Conservation (phyloP, 2,329 filamentous ascomycete species). For the Cladosporium sp. region DNA sequence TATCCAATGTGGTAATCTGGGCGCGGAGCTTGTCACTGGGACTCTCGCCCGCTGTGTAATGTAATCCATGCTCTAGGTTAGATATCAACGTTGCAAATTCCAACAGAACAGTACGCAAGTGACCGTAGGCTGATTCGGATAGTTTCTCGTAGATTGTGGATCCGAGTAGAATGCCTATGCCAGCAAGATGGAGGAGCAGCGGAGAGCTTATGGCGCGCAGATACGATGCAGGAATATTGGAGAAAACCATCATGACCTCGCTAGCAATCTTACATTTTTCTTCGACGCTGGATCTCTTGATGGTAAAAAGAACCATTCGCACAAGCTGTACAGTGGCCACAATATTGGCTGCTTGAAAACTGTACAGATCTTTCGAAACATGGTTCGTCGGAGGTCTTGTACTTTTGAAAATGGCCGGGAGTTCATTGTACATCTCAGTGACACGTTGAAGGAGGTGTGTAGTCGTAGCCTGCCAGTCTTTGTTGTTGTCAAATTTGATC, state of each 20-base stretch:
- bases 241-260: conserved; percentile 47
- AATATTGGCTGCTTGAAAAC: conserved; percentile 52
- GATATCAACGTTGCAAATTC: conserved; percentile 47
- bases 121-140: conserved; percentile 43
- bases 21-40: conserved; percentile 39
- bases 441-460: neutral
- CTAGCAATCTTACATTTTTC: conserved; percentile 48
- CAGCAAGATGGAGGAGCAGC: conserved; percentile 49
- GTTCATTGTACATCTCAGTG: conserved; percentile 11
- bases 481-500: neutral
- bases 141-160: conserved; percentile 47
- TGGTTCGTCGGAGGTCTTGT: neutral
- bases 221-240: conserved; percentile 46
- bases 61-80: conserved; percentile 44
- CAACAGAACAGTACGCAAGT: conserved; percentile 44
- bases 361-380: conserved; percentile 21
- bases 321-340: conserved; percentile 48
- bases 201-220: conserved; percentile 50
- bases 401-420: conserved; percentile 11
- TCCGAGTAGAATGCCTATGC: conserved; percentile 50
- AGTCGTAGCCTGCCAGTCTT: neutral
- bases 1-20: conserved; percentile 45
- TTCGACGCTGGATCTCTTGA: conserved; percentile 45
- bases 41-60: conserved; percentile 38
- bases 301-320: conserved; percentile 48